Evolutionary conservation across 306 rosid genomes (phyloP).

Genomic region (Fagus crenata): DNA sequence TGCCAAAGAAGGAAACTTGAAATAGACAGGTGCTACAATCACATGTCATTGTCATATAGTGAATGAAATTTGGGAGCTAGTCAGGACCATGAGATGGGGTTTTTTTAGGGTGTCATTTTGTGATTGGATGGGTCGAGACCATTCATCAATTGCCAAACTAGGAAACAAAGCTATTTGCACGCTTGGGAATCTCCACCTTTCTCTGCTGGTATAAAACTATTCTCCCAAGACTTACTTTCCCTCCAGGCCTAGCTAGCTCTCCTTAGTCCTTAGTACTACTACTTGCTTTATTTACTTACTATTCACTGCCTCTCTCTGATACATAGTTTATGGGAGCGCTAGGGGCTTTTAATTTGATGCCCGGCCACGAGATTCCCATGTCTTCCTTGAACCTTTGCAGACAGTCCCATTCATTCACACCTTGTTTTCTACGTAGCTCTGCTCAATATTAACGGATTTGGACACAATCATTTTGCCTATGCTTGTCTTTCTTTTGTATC

Average conservation of each 20-base stretch:
- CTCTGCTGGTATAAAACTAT: constrained; percentile 55
- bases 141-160: constrained; percentile 54
- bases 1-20: constrained; percentile 66
- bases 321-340: constrained; percentile 9
- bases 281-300: not conserved
- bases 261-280: not conserved
- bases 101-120: constrained; percentile 34
- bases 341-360: constrained; percentile 2
- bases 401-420: constrained; percentile 33
- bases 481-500: constrained; percentile 36
- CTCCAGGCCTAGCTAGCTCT: not conserved
- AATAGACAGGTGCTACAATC: constrained; percentile 55
- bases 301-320: constrained; percentile 1
- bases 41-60: constrained; percentile 60
- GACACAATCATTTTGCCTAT: constrained; percentile 51
- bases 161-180: constrained; percentile 46
- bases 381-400: constrained; percentile 15
- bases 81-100: constrained; percentile 45
- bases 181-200: constrained; percentile 52
- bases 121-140: constrained; percentile 56
- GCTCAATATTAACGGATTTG: constrained; percentile 55
- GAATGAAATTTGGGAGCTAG: constrained; percentile 6
- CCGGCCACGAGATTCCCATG: constrained; percentile 37
- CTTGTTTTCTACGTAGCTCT: constrained; percentile 39
- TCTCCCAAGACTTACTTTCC: constrained; percentile 30